phyloP scores from a whole-genome alignment of 208 protist species.

The Wallacemonas sp. region DNA sequence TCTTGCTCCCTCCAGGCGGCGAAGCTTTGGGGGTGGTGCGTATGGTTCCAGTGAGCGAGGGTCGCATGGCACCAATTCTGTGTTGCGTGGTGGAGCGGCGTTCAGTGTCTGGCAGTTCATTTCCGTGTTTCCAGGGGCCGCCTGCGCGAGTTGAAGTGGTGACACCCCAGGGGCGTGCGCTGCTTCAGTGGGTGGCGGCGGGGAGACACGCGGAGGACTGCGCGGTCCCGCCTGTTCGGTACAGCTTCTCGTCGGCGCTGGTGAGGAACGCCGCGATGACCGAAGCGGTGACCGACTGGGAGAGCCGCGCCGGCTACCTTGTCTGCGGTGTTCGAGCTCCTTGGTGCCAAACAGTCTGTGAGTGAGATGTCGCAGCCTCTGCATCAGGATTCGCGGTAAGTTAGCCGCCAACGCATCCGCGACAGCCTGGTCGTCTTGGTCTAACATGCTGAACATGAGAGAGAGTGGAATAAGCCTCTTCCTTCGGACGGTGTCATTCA shows the following conservation, averaged over 20 bases:
- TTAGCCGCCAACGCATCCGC: constrained; percentile 55
- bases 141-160: not conserved
- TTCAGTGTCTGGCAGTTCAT: too few relatives aligned
- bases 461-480: constrained; percentile 76
- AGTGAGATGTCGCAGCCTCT: constrained; percentile 63
- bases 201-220: not conserved
- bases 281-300: constrained; percentile 5
- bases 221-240: not conserved
- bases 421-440: constrained; percentile 77
- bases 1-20: not conserved
- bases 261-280: constrained; percentile 1
- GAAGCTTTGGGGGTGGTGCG: not conserved
- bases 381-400: constrained; percentile 57
- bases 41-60: not conserved
- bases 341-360: constrained; percentile 56
- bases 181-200: not conserved
- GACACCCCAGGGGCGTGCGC: not conserved
- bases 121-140: not conserved
- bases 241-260: not conserved
- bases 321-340: not conserved
- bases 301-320: not conserved
- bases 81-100: too few relatives aligned
- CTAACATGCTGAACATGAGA: constrained; percentile 80
- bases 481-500: constrained; percentile 55
- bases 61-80: too few relatives aligned